These are phyloP conservation scores for Colletotrichum sp. DNA, from an alignment of 2,329 filamentous ascomycete species.

Conservation along the genomic window DNA sequence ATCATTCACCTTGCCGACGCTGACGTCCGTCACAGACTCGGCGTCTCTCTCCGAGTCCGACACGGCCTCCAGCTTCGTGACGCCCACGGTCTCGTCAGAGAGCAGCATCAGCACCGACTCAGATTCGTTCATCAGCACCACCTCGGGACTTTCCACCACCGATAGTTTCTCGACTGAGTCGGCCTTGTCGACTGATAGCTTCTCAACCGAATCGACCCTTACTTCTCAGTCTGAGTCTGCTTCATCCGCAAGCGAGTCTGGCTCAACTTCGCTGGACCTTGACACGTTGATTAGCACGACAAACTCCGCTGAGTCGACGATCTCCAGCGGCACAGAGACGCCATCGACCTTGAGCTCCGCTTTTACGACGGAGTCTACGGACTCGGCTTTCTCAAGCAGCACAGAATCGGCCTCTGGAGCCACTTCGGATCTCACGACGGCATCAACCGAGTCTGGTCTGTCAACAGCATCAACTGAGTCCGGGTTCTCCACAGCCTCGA, in stretches of 20 bases:
- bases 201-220: neutral
- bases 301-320: neutral
- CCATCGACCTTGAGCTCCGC: neutral
- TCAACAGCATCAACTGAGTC: neutral
- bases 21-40: neutral
- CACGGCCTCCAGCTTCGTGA: neutral
- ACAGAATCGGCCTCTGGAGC: neutral
- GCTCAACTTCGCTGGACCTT: neutral
- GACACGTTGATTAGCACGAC: neutral
- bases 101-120: neutral
- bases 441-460: neutral
- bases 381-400: neutral
- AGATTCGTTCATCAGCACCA: neutral
- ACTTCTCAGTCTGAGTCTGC: neutral
- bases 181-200: neutral
- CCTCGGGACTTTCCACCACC: neutral
- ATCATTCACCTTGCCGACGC: neutral
- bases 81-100: neutral
- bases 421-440: neutral
- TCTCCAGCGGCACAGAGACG: neutral
- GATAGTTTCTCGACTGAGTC: neutral
- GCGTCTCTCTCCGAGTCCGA: neutral
- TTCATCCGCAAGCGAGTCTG: neutral
- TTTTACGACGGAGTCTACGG: neutral
- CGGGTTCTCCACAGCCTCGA: neutral